phyloP scores from a whole-genome alignment of 192 early-diverging fungal species.

The Podila clonocystis region DNA sequence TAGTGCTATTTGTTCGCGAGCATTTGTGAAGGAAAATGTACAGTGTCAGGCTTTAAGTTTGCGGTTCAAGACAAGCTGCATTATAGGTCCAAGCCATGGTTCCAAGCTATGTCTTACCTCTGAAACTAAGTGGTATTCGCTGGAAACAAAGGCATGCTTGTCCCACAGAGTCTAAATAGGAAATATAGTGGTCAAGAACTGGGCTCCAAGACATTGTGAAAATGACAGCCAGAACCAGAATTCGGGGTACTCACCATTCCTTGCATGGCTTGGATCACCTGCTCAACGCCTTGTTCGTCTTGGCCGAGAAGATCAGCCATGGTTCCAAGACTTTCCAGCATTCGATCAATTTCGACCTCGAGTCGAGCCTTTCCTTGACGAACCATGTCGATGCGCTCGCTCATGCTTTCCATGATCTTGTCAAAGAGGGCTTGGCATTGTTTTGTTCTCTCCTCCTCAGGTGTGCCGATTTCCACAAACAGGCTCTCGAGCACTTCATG shows the following conservation, averaged over 20 bases:
- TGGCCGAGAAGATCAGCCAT: slow-evolving; percentile 35
- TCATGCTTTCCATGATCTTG: slow-evolving; percentile 15
- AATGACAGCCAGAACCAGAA: not conserved
- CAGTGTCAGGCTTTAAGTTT: not conserved
- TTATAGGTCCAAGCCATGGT: no score
- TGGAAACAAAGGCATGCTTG: no score
- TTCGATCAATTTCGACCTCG: slow-evolving; percentile 6
- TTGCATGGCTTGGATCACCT: slow-evolving; percentile 22
- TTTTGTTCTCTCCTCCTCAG: slow-evolving; percentile 11
- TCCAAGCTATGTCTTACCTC: no score
- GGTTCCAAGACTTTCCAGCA: slow-evolving; percentile 23
- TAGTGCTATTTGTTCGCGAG: slow-evolving; percentile 37
- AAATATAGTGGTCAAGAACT: not conserved
- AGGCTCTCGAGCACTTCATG: slow-evolving; percentile 36
- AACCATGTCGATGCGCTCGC: slow-evolving; percentile 15
- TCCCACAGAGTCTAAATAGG: not conserved
- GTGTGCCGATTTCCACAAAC: slow-evolving; percentile 34
- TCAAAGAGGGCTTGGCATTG: slow-evolving; percentile 39
- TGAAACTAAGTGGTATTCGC: no score
- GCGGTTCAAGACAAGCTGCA: not conserved
- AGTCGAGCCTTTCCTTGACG: slow-evolving; percentile 11
- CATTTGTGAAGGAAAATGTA: not conserved
- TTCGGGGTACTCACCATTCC: slow-evolving; percentile 3
- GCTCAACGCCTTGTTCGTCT: slow-evolving; percentile 12
- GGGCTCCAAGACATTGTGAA: not conserved